Evolutionary conservation across 257 asterid genomes (phyloP), one percentile per base, ranked within the genome.

Genomic region (Perilla frutescens): DNA sequence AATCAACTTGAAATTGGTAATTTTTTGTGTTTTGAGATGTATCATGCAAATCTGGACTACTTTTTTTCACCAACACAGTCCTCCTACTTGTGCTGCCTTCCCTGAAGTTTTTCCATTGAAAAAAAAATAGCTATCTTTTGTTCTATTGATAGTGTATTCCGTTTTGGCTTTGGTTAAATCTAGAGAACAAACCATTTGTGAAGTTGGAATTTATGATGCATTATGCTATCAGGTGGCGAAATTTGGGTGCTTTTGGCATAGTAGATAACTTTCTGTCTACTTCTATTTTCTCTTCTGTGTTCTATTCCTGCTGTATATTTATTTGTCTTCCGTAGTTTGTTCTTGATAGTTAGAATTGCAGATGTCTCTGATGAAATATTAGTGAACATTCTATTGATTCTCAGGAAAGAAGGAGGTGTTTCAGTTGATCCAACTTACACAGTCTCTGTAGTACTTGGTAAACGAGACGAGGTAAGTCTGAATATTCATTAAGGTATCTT

Each of bases 391-490:
- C 11, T 72, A 61, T 77, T 44, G 5, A 63, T 86, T 72, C 64
- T 61, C 86, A 91, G 99, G 96, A 91, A 91, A 78, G 98, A 93
- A 83, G 97, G 89, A 84, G 88, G 89, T 29, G 86, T 88, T 76
- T 79, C 91, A 10, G 79, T 86, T 60, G 84, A 90, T 61, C 91
- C 96, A 66, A 94, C 96, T 34, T 91, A 83, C 78, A 86, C 80
- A 47, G 93, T 91, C 34, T 69, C 82, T 66, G 87, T 94, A 69
- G 84, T 90, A 62, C 83, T 94, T 66, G 99, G 97, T 39, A 94
- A 94, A 82, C 81, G 96, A 7, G 91, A 91, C 41, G 99, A 90
- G 96, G 99, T 91, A 84, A 72, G 71, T 44, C 68, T 15, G 14
- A 13, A 9, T 51, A 45, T 59, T 14, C 34, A 34, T 50, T 36